A percentile compares a stretch with the other conserved stretches of the same genome.
phyloP scores from a whole-genome alignment of 441 rosid genomes.

The Manihot esculenta region DNA sequence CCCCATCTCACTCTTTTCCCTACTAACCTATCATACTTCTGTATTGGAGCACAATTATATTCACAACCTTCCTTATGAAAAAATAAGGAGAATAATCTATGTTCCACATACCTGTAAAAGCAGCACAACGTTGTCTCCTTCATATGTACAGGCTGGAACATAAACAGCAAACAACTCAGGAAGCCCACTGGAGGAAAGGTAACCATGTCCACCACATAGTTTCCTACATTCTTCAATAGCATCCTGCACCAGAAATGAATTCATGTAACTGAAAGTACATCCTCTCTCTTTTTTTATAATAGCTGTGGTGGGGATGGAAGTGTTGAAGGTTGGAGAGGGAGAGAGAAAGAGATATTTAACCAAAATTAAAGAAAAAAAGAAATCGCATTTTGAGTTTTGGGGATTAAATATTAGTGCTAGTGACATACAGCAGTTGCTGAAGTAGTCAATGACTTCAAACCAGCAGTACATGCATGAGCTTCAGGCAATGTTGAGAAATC shows the following conservation, averaged over 20 bases:
- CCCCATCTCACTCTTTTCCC: no score
- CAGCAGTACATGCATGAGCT: slow-evolving; percentile 98
- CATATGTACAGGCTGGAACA: slow-evolving; percentile 92
- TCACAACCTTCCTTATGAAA: not conserved
- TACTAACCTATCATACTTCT: no score
- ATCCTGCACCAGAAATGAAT: slow-evolving; percentile 58
- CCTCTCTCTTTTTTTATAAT: not conserved
- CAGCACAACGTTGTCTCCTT: slow-evolving; percentile 93
- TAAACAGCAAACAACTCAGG: slow-evolving; percentile 94
- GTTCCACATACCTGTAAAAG: slow-evolving; percentile 66
- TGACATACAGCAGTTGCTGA: slow-evolving; percentile 80
- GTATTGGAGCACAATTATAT: not conserved
- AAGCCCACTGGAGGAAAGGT: slow-evolving; percentile 88
- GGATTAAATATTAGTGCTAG: slow-evolving; percentile 14
- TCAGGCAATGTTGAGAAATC: slow-evolving; percentile 96
- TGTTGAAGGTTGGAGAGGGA: not conserved
- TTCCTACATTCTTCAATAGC: slow-evolving; percentile 96
- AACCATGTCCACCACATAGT: slow-evolving; percentile 98
- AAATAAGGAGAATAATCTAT: not conserved
- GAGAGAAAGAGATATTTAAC: not conserved
- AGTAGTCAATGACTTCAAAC: slow-evolving; percentile 94
- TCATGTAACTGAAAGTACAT: not conserved
- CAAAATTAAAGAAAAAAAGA: slow-evolving; percentile 6
- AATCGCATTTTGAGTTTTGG: not conserved
- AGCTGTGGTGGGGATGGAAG: no score